These are phyloP conservation scores for Lasiodiplodia citricola DNA, from an alignment of 2,329 filamentous ascomycete species.

Conservation along the genomic window DNA sequence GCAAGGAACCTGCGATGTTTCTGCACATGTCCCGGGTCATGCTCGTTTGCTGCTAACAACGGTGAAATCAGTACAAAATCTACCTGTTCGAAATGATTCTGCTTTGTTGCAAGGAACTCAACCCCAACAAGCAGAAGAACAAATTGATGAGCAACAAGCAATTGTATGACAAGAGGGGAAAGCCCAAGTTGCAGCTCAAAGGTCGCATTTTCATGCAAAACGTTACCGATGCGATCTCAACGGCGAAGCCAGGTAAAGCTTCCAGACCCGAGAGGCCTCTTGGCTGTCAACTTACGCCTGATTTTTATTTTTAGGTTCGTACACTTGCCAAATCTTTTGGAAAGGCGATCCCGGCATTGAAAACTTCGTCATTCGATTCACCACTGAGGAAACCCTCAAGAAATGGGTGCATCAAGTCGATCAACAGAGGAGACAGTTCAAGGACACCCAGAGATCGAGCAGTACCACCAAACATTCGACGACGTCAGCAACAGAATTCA, in stretches of 20 bases:
- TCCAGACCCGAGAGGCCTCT: background rate
- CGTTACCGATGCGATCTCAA: slow-evolving; percentile 89
- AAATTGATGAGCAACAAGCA: slow-evolving; percentile 75
- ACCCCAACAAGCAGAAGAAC: slow-evolving; percentile 78
- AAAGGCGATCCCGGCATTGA: slow-evolving; percentile 95
- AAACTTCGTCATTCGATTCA: slow-evolving; percentile 93
- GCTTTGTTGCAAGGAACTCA: slow-evolving; percentile 94
- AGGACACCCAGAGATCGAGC: slow-evolving; percentile 52
- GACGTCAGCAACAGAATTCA: slow-evolving; percentile 74
- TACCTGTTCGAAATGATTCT: slow-evolving; percentile 96
- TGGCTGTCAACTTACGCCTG: background rate
- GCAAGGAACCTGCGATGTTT: slow-evolving; percentile 19
- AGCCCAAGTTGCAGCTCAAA: slow-evolving; percentile 83
- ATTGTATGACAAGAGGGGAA: slow-evolving; percentile 72
- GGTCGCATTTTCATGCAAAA: slow-evolving; percentile 99
- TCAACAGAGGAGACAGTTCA: slow-evolving; percentile 66
- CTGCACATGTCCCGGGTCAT: background rate
- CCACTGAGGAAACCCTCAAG: slow-evolving; percentile 88
- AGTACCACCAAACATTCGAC: slow-evolving; percentile 54
- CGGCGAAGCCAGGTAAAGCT: slow-evolving; percentile 82
- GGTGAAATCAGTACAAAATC: slow-evolving; percentile 77
- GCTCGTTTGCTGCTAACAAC: slow-evolving; percentile 21
- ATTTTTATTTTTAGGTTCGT: slow-evolving; percentile 67
- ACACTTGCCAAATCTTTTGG: slow-evolving; percentile 98
- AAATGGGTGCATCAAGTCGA: slow-evolving; percentile 88